Conservation (phyloP, 345 rosid genomes). For the Melastoma malabathricum region DNA sequence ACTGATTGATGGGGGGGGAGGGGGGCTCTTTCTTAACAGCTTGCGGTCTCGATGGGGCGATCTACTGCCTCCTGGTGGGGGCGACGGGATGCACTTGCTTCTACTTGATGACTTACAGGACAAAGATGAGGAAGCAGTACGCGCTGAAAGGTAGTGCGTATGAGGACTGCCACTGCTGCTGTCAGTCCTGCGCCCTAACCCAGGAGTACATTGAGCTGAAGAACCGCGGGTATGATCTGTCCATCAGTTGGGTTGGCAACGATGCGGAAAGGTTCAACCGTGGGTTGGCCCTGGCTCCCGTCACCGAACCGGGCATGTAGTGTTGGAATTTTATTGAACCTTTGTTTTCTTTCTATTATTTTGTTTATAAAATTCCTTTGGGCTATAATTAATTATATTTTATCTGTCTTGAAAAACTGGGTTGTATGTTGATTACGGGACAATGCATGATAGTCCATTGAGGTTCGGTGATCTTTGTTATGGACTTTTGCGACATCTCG, state of each 20-base stretch:
- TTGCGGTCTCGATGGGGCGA: slow-evolving; percentile 13
- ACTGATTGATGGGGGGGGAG: too few species aligned
- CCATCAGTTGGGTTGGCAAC: slow-evolving; percentile 21
- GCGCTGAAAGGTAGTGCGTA: slow-evolving; percentile 10
- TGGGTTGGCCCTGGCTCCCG: slow-evolving; percentile 12
- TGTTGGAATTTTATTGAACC: too few species aligned
- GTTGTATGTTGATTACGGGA: too few species aligned
- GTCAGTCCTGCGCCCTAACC: slow-evolving; percentile 23
- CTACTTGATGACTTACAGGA: slow-evolving; percentile 15
- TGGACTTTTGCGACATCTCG: too few species aligned
- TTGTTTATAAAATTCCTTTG: too few species aligned
- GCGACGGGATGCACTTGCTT: slow-evolving; percentile 16
- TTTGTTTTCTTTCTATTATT: too few species aligned
- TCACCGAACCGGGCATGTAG: slow-evolving; percentile 20
- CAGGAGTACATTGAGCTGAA: slow-evolving; percentile 34
- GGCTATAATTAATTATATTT: too few species aligned
- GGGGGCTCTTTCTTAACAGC: slow-evolving; percentile 8
- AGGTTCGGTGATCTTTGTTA: too few species aligned
- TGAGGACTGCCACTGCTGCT: slow-evolving; percentile 23
- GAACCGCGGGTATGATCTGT: slow-evolving; percentile 19
- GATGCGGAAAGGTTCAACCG: slow-evolving; percentile 10
- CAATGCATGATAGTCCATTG: too few species aligned
- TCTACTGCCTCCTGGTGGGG: slow-evolving; percentile 16
- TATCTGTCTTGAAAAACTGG: too few species aligned
- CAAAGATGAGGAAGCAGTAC: slow-evolving; percentile 25